Base-by-base conservation (phyloP, 1,139 yeast species). In the Geotrichum citri-aurantii region DNA sequence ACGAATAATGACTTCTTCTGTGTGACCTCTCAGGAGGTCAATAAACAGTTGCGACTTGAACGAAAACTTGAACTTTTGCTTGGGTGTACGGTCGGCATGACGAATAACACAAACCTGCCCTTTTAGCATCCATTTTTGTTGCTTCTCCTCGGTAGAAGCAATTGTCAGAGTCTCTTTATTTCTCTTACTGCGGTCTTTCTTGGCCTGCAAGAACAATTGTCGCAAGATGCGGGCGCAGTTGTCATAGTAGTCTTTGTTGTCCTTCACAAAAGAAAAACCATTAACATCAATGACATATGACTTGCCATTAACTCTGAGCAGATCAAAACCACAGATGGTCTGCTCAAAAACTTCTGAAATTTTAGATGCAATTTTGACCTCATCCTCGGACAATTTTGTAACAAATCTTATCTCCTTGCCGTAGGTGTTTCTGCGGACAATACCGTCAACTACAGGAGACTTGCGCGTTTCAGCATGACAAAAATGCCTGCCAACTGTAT, bases 61-160 rank as follows among this genome's bases (percentile, higher is more conserved):
- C 0, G 97, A 91, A 73, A 90, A 95, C 71, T 95, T 95, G 77
- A 95, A 90, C 71, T 95, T 95, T 74, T 95, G 99, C 71, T 95
- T 95, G n/a, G 99, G 99, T 0, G 99, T 95, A 71, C 99, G 83
- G 71, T 95, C 99, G 3, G 99, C 99, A 73, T 95, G 99, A 68
- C 99, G 83, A 58, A 95, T 86, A 40, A 93, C 96, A 33, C 88
- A 82, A 10, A 93, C 96, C 75, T 88, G 78, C 8, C 98, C 98
- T 73, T 95, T 95, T 72, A 93, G 86, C 3, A 88, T 90, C 99
- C 99, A 95, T 72, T 93, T 93, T 71, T 92, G 97, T 66, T 88
- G 87, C 74, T 89, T 88, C 65, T 88, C 93, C 70, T 87, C 93
- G 57, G 73, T 68, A 8, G 66, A 64, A 26, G 68, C 56, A 56